Conservation (phyloP, 371 early-diverging fungal species). For the Capillidium rhysosporum region DNA sequence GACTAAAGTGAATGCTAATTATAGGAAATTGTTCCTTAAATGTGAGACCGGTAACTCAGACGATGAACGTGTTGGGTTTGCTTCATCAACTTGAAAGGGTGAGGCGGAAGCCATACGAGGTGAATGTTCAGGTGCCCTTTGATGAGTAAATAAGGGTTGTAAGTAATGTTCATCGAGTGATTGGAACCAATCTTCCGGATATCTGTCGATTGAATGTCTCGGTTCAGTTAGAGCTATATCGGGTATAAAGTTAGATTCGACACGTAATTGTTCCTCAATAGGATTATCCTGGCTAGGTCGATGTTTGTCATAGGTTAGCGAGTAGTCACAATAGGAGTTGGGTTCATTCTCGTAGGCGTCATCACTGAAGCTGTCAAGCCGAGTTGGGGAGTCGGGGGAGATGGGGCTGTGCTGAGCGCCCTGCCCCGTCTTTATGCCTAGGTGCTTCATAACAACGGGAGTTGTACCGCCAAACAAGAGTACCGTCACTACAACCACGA, state of each 20-base stretch:
- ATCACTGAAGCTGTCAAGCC: slow-evolving; percentile 16
- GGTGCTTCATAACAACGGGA: slow-evolving; percentile 46
- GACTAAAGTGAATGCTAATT: no score
- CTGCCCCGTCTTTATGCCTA: slow-evolving; percentile 66
- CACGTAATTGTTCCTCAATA: not conserved
- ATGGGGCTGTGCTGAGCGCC: slow-evolving; percentile 22
- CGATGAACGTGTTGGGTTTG: no score
- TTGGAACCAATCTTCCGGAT: slow-evolving; percentile 59
- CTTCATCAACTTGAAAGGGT: not conserved
- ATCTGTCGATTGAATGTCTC: slow-evolving; percentile 26
- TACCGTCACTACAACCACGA: slow-evolving; percentile 79
- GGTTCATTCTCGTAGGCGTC: slow-evolving; percentile 25
- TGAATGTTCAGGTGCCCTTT: not conserved
- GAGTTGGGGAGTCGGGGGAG: no score
- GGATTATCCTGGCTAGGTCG: slow-evolving; percentile 8
- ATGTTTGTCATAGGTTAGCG: slow-evolving; percentile 6
- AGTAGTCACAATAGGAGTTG: slow-evolving; percentile 16
- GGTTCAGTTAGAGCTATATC: slow-evolving; percentile 17
- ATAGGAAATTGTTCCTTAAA: no score
- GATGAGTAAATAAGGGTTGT: slow-evolving; percentile 42
- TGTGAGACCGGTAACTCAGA: no score
- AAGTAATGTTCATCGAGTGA: slow-evolving; percentile 60
- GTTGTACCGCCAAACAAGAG: slow-evolving; percentile 80
- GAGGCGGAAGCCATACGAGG: not conserved
- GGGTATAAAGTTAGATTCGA: not conserved